Evolutionary conservation across 805 yeast species (phyloP).

Genomic region (Starmerella tilneyi): DNA sequence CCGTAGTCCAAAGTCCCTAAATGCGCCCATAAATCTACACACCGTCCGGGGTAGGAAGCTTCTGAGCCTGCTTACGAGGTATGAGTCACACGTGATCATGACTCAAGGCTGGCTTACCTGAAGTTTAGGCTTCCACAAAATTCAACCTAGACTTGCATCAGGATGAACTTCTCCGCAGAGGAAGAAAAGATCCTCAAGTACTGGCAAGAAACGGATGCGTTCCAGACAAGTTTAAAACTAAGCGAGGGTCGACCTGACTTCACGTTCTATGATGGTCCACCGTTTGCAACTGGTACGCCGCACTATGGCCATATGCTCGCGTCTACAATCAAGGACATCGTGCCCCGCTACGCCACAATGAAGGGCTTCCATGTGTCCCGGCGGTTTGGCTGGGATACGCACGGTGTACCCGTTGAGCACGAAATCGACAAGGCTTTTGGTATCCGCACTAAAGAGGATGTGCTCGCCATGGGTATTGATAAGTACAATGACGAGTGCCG

Average conservation of each 20-base stretch:
- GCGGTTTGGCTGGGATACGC: slow-evolving; percentile 99
- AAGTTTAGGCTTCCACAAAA: background rate
- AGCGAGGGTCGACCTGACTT: slow-evolving; percentile 79
- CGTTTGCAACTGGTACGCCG: slow-evolving; percentile 98
- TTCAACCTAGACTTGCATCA: background rate
- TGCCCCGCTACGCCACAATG: slow-evolving; percentile 97
- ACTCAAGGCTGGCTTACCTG: background rate
- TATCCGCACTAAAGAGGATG: slow-evolving; percentile 88
- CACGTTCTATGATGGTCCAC: slow-evolving; percentile 97
- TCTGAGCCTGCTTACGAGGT: no score
- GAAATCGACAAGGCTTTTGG: slow-evolving; percentile 96
- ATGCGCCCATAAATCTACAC: no score
- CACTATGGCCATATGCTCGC: slow-evolving; percentile 97
- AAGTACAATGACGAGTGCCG: slow-evolving; percentile 93
- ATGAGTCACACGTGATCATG: slow-evolving; percentile 2
- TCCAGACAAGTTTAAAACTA: slow-evolving; percentile 70
- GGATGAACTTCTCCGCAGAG: slow-evolving; percentile 63
- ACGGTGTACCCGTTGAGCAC: slow-evolving; percentile 96
- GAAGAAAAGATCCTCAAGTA: slow-evolving; percentile 70
- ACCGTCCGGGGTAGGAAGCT: no score
- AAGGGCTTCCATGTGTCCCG: slow-evolving; percentile 93
- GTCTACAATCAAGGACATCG: slow-evolving; percentile 92
- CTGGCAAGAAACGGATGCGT: slow-evolving; percentile 94
- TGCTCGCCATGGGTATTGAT: slow-evolving; percentile 84
- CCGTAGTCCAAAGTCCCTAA: no score